Conservation (phyloP, 2,329 filamentous ascomycete species). For the Colletotrichum gloeosporioides region DNA sequence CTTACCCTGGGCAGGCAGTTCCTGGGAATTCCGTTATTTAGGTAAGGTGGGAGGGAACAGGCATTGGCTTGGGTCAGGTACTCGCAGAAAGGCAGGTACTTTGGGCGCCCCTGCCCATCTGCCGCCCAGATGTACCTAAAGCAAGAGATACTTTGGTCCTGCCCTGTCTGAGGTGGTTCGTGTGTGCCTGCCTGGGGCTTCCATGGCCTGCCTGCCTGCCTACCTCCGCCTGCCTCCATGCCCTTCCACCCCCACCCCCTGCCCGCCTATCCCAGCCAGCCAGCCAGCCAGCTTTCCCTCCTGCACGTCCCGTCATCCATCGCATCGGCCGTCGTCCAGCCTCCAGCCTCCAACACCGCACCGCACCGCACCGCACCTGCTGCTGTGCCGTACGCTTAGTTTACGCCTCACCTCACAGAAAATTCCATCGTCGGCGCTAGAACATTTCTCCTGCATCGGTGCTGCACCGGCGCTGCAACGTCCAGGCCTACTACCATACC, state of each 20-base stretch:
- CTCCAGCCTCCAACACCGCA: too few relatives aligned
- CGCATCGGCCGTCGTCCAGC: too few relatives aligned
- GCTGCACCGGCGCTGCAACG: background rate
- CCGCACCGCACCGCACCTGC: background rate
- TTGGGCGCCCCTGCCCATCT: background rate
- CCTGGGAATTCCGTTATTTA: background rate
- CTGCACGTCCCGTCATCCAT: too few relatives aligned
- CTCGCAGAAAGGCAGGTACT: background rate
- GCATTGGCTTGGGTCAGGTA: background rate
- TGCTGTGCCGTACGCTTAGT: background rate
- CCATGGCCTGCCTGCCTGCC: too few relatives aligned
- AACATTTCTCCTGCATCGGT: conserved; percentile 10
- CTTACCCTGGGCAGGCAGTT: background rate
- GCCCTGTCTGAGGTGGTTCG: background rate
- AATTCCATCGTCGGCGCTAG: conserved; percentile 20
- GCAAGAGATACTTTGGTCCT: background rate
- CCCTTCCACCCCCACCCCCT: background rate
- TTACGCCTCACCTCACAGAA: conserved; percentile 1
- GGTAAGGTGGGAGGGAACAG: too few relatives aligned
- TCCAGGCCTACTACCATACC: background rate
- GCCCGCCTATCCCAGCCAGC: background rate
- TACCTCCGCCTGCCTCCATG: background rate
- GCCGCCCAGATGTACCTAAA: background rate
- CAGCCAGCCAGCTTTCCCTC: too few relatives aligned
- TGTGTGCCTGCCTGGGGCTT: too few relatives aligned